Evolutionary conservation across 176 grass and related monocot species (phyloP), one percentile per base, ranked within the genome.

Genomic region (Juncus inflexus): DNA sequence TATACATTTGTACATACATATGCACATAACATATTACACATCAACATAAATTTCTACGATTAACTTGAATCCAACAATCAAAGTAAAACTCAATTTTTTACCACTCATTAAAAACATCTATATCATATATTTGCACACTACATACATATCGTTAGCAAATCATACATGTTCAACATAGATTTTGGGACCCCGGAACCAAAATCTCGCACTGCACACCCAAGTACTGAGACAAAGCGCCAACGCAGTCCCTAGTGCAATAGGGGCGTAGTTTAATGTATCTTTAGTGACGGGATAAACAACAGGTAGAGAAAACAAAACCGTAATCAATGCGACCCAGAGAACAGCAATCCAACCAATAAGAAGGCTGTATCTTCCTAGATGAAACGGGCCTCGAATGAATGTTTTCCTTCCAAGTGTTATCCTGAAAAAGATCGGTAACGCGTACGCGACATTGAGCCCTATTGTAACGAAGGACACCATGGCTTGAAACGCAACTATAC

Each of bases 291-390:
- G 90, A 53, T 95, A 95, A 0, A 83, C 78, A 2, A 95, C 90
- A 0, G 86, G 91, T 42, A 95, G 38, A 2, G 91, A 95, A 66
- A 95, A 95, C 37, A 95, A 67, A 39, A 95, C 91, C 0, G 91
- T 83, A 50, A 95, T 76, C 0, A 49, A 55, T 1, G 42, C 81
- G 9, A 95, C 91, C 91, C 90, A 95, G 0, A 82, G 2, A 7
- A 95, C 83, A 12, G 81, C 83, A 1, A 61, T 67, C 76, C 86
- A 85, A 3, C 86, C 86, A 3, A 95, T 37, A 7, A 66, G 0
- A 1, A 62, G 9, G 3, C 86, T 63, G 8, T 80, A 90, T 0
- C 37, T 37, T 0, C 91, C 86, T 2, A 95, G 91, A 64, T 87
- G 50, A 39, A 87, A 95, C 4, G 90, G 86, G 7, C 90, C 90